phyloP scores from a whole-genome alignment of 1,139 yeast genomes.

The Taphrina sp. region DNA sequence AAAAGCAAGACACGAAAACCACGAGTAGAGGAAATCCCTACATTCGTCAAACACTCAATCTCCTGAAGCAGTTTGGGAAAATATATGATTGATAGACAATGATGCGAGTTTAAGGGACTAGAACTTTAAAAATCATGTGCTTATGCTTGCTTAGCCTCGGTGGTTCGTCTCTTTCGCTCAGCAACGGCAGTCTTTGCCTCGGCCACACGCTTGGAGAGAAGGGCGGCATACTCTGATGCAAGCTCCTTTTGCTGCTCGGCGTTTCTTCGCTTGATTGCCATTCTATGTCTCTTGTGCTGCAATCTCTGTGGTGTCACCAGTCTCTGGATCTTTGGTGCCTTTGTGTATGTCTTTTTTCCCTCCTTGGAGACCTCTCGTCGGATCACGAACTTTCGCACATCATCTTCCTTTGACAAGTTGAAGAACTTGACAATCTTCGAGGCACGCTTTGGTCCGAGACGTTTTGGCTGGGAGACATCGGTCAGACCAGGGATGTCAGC shows the following conservation, averaged over 20 bases:
- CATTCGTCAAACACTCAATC: too few species aligned
- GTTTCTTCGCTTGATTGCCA: conserved; percentile 88
- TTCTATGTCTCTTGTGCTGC: conserved; percentile 98
- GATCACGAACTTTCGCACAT: conserved; percentile 90
- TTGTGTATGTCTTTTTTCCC: conserved; percentile 78
- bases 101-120: neutral
- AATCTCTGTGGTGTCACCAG: conserved; percentile 98
- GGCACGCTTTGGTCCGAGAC: conserved; percentile 99
- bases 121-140: conserved; percentile 11
- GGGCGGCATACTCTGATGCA: conserved; percentile 99
- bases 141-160: conserved; percentile 74
- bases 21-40: too few species aligned
- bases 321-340: conserved; percentile 99
- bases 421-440: conserved; percentile 99
- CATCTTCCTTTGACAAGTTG: conserved; percentile 97
- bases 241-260: conserved; percentile 99
- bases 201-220: conserved; percentile 96
- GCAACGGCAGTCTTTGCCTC: conserved; percentile 64
- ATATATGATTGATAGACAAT: conserved; percentile 14
- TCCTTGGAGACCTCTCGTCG: conserved; percentile 94
- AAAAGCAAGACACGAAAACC: too few species aligned
- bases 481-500: conserved; percentile 93
- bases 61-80: too few species aligned
- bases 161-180: conserved; percentile 32
- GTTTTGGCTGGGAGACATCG: conserved; percentile 91